Percentiles rank a stretch among this genome's conserved stretches.
Evolutionary conservation across 306 rosid species (phyloP).

Genomic region (Bauhinia variegata): DNA sequence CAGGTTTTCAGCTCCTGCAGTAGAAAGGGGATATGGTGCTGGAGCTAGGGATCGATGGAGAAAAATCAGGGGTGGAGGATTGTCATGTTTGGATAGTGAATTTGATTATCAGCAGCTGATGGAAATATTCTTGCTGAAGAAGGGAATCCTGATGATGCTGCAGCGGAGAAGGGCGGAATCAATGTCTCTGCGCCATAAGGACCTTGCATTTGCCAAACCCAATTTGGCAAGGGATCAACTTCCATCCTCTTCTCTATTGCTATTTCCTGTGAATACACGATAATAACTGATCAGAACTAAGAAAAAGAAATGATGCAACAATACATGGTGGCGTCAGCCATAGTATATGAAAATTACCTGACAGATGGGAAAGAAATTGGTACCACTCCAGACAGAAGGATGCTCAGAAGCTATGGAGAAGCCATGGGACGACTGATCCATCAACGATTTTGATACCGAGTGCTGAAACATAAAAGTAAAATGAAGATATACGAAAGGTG

Average conservation of each 20-base stretch:
- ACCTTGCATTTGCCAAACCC: conserved; percentile 68
- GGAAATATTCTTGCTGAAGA: conserved; percentile 45
- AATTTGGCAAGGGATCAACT: conserved; percentile 51
- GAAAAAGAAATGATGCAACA: neutral
- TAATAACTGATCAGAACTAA: neutral
- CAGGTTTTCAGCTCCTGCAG: conserved; percentile 55
- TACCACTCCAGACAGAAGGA: conserved; percentile 50
- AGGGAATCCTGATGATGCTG: conserved; percentile 99
- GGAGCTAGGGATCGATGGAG: conserved; percentile 50
- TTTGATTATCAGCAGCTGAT: conserved; percentile 64
- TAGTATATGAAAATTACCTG: conserved; percentile 50
- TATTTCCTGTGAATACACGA: conserved; percentile 63
- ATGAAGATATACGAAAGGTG: conserved; percentile 4
- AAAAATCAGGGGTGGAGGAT: conserved; percentile 54
- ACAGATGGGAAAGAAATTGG: conserved; percentile 55
- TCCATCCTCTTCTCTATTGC: conserved; percentile 73
- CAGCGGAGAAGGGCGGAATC: conserved; percentile 71
- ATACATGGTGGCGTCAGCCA: neutral
- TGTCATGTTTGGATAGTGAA: conserved; percentile 58
- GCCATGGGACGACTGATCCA: conserved; percentile 50
- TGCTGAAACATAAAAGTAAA: conserved; percentile 52
- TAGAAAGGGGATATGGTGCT: conserved; percentile 53
- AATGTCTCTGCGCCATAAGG: conserved; percentile 54
- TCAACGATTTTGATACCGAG: conserved; percentile 51
- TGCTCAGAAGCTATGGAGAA: conserved; percentile 49